phyloP scores from a whole-genome alignment of 192 early-diverging fungal genomes.

The Podila epigama region DNA sequence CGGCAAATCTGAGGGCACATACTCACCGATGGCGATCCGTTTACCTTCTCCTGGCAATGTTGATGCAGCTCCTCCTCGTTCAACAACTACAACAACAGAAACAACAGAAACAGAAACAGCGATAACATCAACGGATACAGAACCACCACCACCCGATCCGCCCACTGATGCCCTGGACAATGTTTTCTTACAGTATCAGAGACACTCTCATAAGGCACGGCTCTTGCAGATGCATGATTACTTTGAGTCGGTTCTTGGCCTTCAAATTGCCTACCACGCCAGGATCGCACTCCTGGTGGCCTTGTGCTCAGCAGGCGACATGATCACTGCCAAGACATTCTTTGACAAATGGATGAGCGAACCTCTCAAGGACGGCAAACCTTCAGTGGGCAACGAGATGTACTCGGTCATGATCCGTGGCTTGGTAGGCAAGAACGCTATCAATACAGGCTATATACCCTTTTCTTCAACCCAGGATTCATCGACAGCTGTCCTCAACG shows the following conservation, averaged over 20 bases:
- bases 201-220: constrained; percentile 17
- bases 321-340: constrained; percentile 13
- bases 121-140: background rate
- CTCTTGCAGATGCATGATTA: constrained; percentile 41
- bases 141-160: too few relatives aligned
- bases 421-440: constrained; percentile 25
- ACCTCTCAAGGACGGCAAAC: background rate
- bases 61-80: background rate
- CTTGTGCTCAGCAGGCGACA: constrained; percentile 25
- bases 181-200: constrained; percentile 1
- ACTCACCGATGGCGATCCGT: too few relatives aligned
- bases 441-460: background rate
- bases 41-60: background rate
- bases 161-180: too few relatives aligned
- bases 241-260: constrained; percentile 21
- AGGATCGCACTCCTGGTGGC: constrained; percentile 26
- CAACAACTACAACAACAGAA: background rate
- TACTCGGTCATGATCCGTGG: constrained; percentile 40
- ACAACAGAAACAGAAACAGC: background rate
- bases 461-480: background rate
- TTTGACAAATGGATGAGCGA: constrained; percentile 8
- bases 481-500: constrained; percentile 9
- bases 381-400: constrained; percentile 36
- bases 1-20: too few relatives aligned
- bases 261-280: constrained; percentile 17